A percentile compares a stretch with the other conserved stretches of the same genome.
Evolutionary conservation across 352 stramenopile genomes (phyloP).

Genomic region (Pythium vanterpoolii): DNA sequence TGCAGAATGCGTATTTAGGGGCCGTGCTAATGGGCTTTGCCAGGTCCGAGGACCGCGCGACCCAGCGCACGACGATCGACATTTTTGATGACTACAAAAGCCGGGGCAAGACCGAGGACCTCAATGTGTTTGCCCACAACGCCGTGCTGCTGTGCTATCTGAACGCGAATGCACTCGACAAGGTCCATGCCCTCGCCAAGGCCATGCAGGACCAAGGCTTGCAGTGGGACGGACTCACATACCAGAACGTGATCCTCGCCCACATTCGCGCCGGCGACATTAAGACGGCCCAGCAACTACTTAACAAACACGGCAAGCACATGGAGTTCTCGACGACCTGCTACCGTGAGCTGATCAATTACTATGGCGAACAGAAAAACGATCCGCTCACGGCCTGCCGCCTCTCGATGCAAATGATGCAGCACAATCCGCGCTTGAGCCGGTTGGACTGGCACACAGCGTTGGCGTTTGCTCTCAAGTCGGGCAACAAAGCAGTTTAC

Average conservation of each 20-base stretch:
- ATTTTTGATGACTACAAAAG: slow-evolving; percentile 56
- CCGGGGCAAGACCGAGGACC: slow-evolving; percentile 24
- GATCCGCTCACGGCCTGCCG: slow-evolving; percentile 62
- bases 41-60: slow-evolving; percentile 43
- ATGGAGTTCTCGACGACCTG: slow-evolving; percentile 69
- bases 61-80: slow-evolving; percentile 35
- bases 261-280: slow-evolving; percentile 56
- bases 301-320: slow-evolving; percentile 64
- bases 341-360: slow-evolving; percentile 68
- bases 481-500: slow-evolving; percentile 67
- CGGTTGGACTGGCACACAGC: slow-evolving; percentile 79
- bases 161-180: slow-evolving; percentile 51
- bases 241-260: slow-evolving; percentile 60
- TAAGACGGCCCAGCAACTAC: slow-evolving; percentile 61
- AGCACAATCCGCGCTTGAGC: slow-evolving; percentile 70
- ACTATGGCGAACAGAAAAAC: slow-evolving; percentile 61
- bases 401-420: slow-evolving; percentile 86
- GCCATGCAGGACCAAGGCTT: slow-evolving; percentile 59
- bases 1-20: slow-evolving; percentile 56
- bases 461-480: slow-evolving; percentile 49
- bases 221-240: slow-evolving; percentile 68
- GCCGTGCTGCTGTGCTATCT: slow-evolving; percentile 55
- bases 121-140: slow-evolving; percentile 76
- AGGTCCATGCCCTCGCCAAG: slow-evolving; percentile 47
- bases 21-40: slow-evolving; percentile 74